These are phyloP conservation scores for Phaeolepiota aurea DNA, from an alignment of 768 basidiomycete species.

Conservation along the genomic window DNA sequence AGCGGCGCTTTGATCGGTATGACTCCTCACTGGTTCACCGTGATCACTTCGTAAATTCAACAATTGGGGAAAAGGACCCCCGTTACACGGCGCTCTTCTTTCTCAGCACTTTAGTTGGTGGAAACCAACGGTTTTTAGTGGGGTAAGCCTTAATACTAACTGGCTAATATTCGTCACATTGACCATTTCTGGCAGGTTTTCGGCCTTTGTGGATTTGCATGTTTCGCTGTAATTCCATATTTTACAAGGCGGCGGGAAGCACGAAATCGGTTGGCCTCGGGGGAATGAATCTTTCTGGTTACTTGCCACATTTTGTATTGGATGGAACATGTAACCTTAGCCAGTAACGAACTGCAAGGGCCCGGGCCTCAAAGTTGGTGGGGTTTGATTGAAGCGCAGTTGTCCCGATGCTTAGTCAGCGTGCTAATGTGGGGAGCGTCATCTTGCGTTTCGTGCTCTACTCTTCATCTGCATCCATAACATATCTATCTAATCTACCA, in stretches of 20 bases:
- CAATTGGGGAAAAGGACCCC: not conserved
- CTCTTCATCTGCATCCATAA: not conserved
- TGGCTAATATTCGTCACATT: no score
- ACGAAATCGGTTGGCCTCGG: not conserved
- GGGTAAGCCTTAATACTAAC: not conserved
- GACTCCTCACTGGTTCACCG: not conserved
- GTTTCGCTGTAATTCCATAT: not conserved
- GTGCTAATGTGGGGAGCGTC: not conserved
- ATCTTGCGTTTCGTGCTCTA: not conserved
- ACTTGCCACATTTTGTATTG: not conserved
- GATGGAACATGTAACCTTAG: no score
- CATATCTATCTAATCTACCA: not conserved
- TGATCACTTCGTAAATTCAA: not conserved
- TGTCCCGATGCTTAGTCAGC: not conserved
- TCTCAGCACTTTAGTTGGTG: not conserved
- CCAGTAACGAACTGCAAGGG: no score
- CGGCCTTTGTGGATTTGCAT: not conserved
- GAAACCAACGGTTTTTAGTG: conserved; percentile 2
- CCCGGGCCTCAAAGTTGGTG: no score
- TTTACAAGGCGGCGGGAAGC: not conserved
- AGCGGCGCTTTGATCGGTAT: conserved; percentile 9
- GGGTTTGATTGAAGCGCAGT: no score
- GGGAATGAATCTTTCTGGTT: not conserved
- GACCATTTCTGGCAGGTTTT: conserved; percentile 1
- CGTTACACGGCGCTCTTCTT: conserved; percentile 1